Base-by-base conservation (phyloP, 805 yeast genomes). In the Lachancea quebecensis region DNA sequence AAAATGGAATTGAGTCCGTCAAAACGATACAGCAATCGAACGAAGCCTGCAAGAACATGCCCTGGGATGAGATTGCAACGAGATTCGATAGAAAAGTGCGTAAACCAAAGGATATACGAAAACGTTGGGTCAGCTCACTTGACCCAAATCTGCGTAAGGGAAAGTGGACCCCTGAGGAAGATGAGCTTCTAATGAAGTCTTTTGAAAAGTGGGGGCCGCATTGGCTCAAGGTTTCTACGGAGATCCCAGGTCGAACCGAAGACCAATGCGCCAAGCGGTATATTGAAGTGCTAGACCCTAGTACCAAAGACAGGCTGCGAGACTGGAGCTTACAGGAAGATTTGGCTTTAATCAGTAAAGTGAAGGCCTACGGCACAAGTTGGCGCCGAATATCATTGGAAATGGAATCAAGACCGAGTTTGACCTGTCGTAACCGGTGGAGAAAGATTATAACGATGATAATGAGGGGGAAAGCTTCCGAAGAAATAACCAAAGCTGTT, bases 251-350 rank as follows among this genome's bases (percentile, higher is more conserved):
- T 4, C 72, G 97, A 59, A 90, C 95, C 0, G 96, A 89, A 57
- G 96, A 89, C 63, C 97, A 90, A 67, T 90, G 98, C 69, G 86
- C 95, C 1, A 90, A 90, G 58, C 69, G 97, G 55, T 90, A 86
- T 60, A 79, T 82, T 12, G 97, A 90, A 57, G 96, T 88, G 1
- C 64, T 90, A 47, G 93, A 87, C 55, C 96, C 97, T 5, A 66
- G 69, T 44, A 84, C 89, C 9, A 79, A 79, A 48, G 88, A 84
- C 52, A 67, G 96, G 45, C 69, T 88, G 38, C 74, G 87, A 53
- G 81, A 83, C 2, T 90, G 98, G 98, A 69, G 78, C 1, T 56
- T 72, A 27, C 85, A 78, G 9, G 96, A 90, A 60, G 97, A 90
- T 60, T 64, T 84, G 34, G 64, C 68, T 47, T 67, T 90, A 43